phyloP scores from a whole-genome alignment of 2,329 filamentous ascomycete genomes.

The Fusarium pseudograminearum region DNA sequence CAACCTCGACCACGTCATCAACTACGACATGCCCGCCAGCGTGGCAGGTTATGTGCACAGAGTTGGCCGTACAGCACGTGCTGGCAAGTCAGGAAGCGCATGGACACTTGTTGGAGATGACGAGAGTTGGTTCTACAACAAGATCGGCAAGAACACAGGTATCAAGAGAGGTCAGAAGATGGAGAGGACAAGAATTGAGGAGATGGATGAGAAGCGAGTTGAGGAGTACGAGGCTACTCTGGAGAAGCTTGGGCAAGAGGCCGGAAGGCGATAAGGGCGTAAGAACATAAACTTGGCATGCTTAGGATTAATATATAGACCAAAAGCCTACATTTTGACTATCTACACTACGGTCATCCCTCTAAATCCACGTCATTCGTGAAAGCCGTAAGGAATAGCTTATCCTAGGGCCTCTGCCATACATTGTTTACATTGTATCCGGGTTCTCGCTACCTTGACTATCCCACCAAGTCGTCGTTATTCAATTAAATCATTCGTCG shows the following conservation, averaged over 20 bases:
- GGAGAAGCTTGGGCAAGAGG: slow-evolving; percentile 71
- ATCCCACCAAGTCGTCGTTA: neutral
- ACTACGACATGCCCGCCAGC: slow-evolving; percentile 90
- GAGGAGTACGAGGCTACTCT: slow-evolving; percentile 68
- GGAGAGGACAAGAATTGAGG: slow-evolving; percentile 60
- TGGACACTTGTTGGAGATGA: slow-evolving; percentile 88
- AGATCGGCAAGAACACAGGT: slow-evolving; percentile 73
- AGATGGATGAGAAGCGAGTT: slow-evolving; percentile 62
- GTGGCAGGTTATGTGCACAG: slow-evolving; percentile 89
- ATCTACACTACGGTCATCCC: neutral
- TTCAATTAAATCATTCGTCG: slow-evolving; percentile 9
- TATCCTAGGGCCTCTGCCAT: too few species aligned
- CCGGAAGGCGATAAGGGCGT: slow-evolving; percentile 49
- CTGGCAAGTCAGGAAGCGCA: slow-evolving; percentile 78
- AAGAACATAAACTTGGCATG: neutral
- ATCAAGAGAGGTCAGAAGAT: slow-evolving; percentile 60
- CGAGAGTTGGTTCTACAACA: slow-evolving; percentile 94
- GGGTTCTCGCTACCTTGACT: neutral
- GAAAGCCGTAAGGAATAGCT: neutral
- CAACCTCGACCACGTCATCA: slow-evolving; percentile 84
- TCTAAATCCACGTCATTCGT: neutral
- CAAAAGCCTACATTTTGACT: neutral
- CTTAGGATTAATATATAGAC: slow-evolving; percentile 1
- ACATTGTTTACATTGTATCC: neutral
- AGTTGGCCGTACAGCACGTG: slow-evolving; percentile 89